phyloP scores from a whole-genome alignment of 1,284 basidiomycete genomes.

The Austroboletus niveus region DNA sequence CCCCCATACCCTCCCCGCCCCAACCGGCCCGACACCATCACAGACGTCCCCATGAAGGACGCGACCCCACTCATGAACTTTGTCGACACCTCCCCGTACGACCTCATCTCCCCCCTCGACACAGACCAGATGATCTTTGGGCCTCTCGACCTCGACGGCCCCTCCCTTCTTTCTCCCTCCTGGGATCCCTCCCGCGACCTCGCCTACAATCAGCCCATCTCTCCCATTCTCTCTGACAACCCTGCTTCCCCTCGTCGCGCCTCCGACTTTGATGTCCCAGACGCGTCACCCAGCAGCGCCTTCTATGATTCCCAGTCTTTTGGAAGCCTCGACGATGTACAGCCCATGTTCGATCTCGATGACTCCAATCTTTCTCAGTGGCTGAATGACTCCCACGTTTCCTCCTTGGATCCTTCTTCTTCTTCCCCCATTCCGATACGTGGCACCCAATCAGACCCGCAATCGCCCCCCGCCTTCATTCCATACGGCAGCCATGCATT shows the following conservation, averaged over 20 bases:
- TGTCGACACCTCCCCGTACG: constrained; percentile 37
- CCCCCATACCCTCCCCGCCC: constrained; percentile 35
- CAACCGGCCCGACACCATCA: constrained; percentile 19
- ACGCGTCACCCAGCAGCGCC: constrained; percentile 32
- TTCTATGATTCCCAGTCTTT: constrained; percentile 31
- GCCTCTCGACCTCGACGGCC: constrained; percentile 62
- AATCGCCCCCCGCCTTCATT: constrained; percentile 42
- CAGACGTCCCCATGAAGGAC: constrained; percentile 43
- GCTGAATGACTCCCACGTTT: constrained; percentile 55
- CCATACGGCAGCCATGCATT: constrained; percentile 44
- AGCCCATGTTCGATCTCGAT: constrained; percentile 41
- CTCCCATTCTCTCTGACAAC: constrained; percentile 33
- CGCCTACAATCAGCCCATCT: constrained; percentile 36
- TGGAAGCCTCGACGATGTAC: constrained; percentile 28
- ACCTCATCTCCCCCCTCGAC: constrained; percentile 38
- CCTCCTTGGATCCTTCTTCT: constrained; percentile 40
- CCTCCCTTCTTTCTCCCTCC: constrained; percentile 36
- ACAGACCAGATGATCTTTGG: constrained; percentile 59
- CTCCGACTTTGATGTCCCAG: constrained; percentile 36
- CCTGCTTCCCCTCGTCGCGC: constrained; percentile 27
- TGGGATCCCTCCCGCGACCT: constrained; percentile 48
- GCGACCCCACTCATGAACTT: constrained; percentile 43
- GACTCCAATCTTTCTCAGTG: constrained; percentile 49
- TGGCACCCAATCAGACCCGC: constrained; percentile 38
- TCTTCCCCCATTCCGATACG: constrained; percentile 66